Base-by-base conservation (phyloP, 345 rosid species). In the Atalantia buxifolia region DNA sequence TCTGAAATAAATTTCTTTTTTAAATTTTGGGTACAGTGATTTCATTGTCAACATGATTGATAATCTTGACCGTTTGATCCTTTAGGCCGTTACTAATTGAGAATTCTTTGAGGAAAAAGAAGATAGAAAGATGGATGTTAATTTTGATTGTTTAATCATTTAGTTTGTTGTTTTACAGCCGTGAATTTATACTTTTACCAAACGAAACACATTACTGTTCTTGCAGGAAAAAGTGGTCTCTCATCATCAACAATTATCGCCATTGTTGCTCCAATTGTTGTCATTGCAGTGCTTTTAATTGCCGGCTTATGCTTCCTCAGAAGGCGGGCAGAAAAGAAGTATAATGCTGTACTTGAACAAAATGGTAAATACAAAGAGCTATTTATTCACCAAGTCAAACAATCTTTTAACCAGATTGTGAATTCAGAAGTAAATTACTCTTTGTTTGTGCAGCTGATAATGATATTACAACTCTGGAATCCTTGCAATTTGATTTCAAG, bases 401-500 rank as follows among this genome's bases (percentile, higher is more conserved):
- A 19, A 36, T 16, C 13, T 59, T 27, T 53, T 45, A 10, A 13
- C 10, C 4, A 42, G 13, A 45, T 1, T 31, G 28, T 10, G 1
- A 0, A 2, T 4, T 22, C 6, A 35, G 5, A 35, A 35, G 12
- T 69, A 1, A 3, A 60, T 53, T 71, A 50, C 2, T 10, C 18
- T 76, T 60, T 66, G 36, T 19, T 28, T 79, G 31, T 82, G 77
- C 62, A 89, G 93, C 16, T 78, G 78, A 9, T 40, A 80, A 80
- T 72, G 87, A 72, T 28, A 81, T 85, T 72, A 48, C 81, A 18
- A 66, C 76, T 61, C 72, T 66, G 66, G 90, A 89, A 62, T 83
- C 91, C 13, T 69, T 84, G 69, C 89, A 91, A 53, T 85, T 75
- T 25, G 87, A 89, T 68, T 76, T 90, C 1, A 78, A 22, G 2